Evolutionary conservation across 352 stramenopile species (phyloP), one percentile per base, ranked within the genome.

Genomic region (Globisporangium uncinulatum): DNA sequence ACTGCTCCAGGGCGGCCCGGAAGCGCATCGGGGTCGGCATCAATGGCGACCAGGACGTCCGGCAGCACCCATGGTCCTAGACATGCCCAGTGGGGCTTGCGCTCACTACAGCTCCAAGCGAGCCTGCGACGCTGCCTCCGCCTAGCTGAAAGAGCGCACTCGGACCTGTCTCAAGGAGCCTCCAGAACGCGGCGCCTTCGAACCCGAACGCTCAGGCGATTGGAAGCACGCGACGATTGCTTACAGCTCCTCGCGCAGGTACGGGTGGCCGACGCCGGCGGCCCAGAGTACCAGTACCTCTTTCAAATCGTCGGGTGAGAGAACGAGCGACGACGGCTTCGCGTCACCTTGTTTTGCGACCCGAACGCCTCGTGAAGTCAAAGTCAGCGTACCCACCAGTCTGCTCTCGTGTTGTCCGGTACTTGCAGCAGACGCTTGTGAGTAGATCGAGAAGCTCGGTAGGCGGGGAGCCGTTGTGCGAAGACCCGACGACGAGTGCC

Each of bases 1-100:
- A 19, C 73, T 99, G 13, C 73, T 99, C 1, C 83, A 94, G 32
- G 89, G 86, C 19, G 76, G 94, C 52, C 91, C 88, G 19, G 6
- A 97, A 87, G 56, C 75, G 75, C 43, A 85, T 87, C 31, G 74
- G 77, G 52, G 77, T 86, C 34, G 81, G 81, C 19, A 87, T 88
- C 63, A 83, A 87, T 52, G 77, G 77, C 21, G 73, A 90, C 58
- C 80, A 90, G 51, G 71, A 86, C 15, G 54, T 87, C 31, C 69
- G 73, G 14, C 77, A 87, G 61, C 79, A 87, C 44, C 60, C 70
- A 43, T 89, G 78, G 74, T 91, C 88, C 60, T n/a, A 88, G 62
- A 61, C 89, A 29, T 86, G 76, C 54, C 43, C 57, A 3, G 8
- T 19, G 31, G 34, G n/a, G 24, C 24, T 29, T 29, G 24, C 24